phyloP scores from a whole-genome alignment of 805 yeast genomes.

The Candida koratica region DNA sequence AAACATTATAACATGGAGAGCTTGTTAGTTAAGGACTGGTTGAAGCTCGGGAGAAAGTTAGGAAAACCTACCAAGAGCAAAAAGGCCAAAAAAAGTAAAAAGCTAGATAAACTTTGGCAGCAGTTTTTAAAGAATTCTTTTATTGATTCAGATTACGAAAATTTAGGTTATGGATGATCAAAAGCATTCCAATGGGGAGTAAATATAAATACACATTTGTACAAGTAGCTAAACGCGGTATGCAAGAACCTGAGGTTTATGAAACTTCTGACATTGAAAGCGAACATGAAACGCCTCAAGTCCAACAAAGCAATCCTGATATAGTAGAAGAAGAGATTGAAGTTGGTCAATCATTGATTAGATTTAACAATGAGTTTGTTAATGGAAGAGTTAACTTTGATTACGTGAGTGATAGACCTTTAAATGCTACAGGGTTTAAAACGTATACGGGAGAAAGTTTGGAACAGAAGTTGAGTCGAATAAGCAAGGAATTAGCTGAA shows the following conservation, averaged over 20 bases:
- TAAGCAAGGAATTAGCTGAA: conserved; percentile 34
- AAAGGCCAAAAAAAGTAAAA: conserved; percentile 12
- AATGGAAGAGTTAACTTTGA: conserved; percentile 34
- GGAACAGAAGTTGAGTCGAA: conserved; percentile 36
- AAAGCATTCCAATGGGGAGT: too few species aligned
- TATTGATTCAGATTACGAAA: conserved; percentile 61
- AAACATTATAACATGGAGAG: conserved; percentile 49
- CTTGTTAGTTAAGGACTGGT: conserved; percentile 60
- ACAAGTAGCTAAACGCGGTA: conserved; percentile 1
- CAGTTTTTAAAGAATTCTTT: conserved; percentile 56
- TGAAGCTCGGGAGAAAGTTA: conserved; percentile 51
- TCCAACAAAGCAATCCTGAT: conserved; percentile 8
- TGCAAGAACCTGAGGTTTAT: conserved; percentile 29
- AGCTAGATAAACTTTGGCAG: conserved; percentile 50
- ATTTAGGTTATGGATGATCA: conserved; percentile 41
- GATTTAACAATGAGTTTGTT: conserved; percentile 15
- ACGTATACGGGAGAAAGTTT: conserved; percentile 27
- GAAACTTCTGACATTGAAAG: conserved; percentile 47
- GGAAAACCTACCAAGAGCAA: conserved; percentile 38
- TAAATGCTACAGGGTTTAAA: conserved; percentile 24
- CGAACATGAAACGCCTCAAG: conserved; percentile 13
- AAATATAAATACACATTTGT: too few species aligned
- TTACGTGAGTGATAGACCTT: conserved; percentile 24
- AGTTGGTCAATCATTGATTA: conserved; percentile 6
- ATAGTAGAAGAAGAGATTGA: conserved; percentile 19